These are phyloP conservation scores for Botrytis cinerea DNA, from an alignment of 2,329 filamentous ascomycete species.

Conservation along the genomic window DNA sequence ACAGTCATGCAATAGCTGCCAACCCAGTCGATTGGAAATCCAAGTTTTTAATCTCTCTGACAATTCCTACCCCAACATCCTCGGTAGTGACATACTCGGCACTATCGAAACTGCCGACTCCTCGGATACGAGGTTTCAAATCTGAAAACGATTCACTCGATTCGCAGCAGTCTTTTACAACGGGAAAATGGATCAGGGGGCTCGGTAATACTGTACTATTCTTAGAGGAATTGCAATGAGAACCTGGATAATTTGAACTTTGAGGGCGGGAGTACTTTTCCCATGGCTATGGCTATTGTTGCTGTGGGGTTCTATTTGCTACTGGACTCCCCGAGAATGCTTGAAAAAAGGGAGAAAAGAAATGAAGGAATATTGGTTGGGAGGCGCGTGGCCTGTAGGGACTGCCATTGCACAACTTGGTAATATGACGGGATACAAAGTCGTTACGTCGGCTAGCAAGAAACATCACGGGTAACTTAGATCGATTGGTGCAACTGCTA, in stretches of 20 bases:
- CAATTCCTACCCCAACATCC: slow-evolving; percentile 41
- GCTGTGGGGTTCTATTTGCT: slow-evolving; percentile 14
- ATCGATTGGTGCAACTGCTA: slow-evolving; percentile 45
- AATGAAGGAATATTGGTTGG: slow-evolving; percentile 41
- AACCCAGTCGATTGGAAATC: slow-evolving; percentile 45
- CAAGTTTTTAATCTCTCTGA: slow-evolving; percentile 35
- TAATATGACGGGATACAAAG: slow-evolving; percentile 44
- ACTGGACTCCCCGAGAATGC: slow-evolving; percentile 27
- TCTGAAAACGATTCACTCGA: background rate
- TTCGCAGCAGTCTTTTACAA: background rate
- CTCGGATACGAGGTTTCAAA: background rate
- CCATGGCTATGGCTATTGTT: background rate
- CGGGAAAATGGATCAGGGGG: background rate
- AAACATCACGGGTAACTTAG: slow-evolving; percentile 43
- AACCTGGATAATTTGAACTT: background rate
- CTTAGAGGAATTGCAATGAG: background rate
- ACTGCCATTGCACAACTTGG: slow-evolving; percentile 48
- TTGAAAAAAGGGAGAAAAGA: slow-evolving; percentile 19
- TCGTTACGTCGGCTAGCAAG: slow-evolving; percentile 44
- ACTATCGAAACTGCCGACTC: background rate
- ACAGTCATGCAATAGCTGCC: slow-evolving; percentile 42
- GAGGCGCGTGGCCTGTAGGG: slow-evolving; percentile 32
- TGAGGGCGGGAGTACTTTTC: background rate
- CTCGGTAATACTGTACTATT: background rate
- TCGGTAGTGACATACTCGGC: background rate